These are phyloP conservation scores for Amphibolis antarctica DNA, from an alignment of 106 monocot species.

Conservation along the genomic window DNA sequence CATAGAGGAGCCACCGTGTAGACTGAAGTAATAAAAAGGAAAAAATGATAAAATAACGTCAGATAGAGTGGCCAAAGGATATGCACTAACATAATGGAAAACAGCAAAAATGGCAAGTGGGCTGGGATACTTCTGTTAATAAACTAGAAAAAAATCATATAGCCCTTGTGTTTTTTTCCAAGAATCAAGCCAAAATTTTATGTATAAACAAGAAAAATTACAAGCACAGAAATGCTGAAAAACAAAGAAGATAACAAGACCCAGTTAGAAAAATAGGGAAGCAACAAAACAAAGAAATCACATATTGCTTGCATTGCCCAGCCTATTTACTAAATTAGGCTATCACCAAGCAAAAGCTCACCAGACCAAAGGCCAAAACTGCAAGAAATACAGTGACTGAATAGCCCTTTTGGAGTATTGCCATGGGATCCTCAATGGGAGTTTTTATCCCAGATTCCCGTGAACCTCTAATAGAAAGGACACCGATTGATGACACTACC, in stretches of 20 bases:
- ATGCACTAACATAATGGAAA: neutral
- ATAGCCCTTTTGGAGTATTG: constrained; percentile 91
- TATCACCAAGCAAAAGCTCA: constrained; percentile 29
- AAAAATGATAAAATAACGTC: neutral
- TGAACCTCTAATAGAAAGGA: constrained; percentile 81
- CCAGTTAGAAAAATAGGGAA: too few relatives aligned
- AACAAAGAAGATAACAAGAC: too few relatives aligned
- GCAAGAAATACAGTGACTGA: constrained; percentile 84
- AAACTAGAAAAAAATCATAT: too few relatives aligned
- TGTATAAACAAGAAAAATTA: too few relatives aligned
- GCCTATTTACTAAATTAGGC: neutral
- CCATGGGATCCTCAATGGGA: constrained; percentile 85
- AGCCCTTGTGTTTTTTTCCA: too few relatives aligned
- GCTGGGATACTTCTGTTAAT: neutral
- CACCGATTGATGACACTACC: constrained; percentile 81
- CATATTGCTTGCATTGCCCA: too few relatives aligned
- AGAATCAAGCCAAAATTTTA: too few relatives aligned
- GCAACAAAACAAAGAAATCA: too few relatives aligned
- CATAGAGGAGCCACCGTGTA: constrained; percentile 95
- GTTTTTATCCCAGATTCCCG: constrained; percentile 54
- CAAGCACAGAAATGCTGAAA: too few relatives aligned
- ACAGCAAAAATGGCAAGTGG: neutral
- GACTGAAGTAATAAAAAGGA: constrained; percentile 42
- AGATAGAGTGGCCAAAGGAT: neutral
- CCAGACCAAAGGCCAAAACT: constrained; percentile 75